These are phyloP conservation scores for Plenodomus tracheiphilus DNA, from an alignment of 2,329 filamentous ascomycete species.

Conservation along the genomic window DNA sequence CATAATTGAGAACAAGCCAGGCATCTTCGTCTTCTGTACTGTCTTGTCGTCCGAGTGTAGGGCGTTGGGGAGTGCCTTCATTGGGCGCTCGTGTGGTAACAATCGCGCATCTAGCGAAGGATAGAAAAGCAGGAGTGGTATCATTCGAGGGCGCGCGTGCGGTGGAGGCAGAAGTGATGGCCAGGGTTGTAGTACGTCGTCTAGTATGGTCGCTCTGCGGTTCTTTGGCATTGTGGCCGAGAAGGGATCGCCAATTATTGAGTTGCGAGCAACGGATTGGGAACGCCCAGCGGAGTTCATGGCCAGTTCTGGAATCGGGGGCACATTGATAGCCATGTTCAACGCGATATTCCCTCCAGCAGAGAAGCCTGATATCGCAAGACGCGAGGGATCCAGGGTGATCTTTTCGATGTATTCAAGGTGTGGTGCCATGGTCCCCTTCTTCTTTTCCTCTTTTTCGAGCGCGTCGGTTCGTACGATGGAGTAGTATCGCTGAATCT, in stretches of 20 bases:
- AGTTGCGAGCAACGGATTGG: conserved; percentile 9
- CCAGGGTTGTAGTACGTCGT: conserved; percentile 41
- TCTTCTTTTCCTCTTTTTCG: conserved; percentile 16
- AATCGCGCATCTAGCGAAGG: conserved; percentile 48
- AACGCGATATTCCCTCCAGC: conserved; percentile 54
- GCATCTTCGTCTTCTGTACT: conserved; percentile 33
- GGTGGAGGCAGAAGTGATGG: conserved; percentile 41
- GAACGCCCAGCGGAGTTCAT: conserved; percentile 14
- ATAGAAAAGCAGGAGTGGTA: conserved; percentile 50
- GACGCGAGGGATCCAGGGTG: conserved; percentile 44
- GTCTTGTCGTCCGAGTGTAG: conserved; percentile 38
- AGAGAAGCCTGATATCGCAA: conserved; percentile 52
- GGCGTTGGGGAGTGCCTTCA: conserved; percentile 40
- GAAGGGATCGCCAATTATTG: conserved; percentile 19
- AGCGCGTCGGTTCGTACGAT: conserved; percentile 27
- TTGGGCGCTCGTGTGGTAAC: conserved; percentile 46
- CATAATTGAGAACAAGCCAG: conserved; percentile 46
- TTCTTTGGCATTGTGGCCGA: conserved; percentile 35
- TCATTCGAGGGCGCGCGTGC: conserved; percentile 36
- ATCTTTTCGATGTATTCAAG: conserved; percentile 27
- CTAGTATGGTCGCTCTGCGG: conserved; percentile 34
- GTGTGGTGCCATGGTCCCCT: conserved; percentile 10
- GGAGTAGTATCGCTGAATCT: conserved; percentile 39
- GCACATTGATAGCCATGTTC: conserved; percentile 46
- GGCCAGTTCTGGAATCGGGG: conserved; percentile 30